Base-by-base conservation (phyloP, 768 basidiomycete species). In the Albatrellus ellisii region DNA sequence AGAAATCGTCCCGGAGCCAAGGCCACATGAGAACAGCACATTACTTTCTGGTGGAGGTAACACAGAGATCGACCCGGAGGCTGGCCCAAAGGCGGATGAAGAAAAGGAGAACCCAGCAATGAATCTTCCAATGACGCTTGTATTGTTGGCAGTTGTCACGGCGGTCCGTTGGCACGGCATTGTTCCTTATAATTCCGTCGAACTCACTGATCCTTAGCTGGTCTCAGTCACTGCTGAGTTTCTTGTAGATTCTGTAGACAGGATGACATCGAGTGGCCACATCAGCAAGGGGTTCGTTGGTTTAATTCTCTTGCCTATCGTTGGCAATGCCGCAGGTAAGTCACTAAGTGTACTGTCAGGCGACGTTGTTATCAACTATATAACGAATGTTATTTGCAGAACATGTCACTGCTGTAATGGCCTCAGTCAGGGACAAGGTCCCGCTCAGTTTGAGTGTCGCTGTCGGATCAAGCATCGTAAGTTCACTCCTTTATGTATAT, bases 361-460 rank as follows among this genome's bases (percentile, higher is more conserved):
- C 11, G 10, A 6, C 42, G 24, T 15, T 41, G 10, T 10, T 40
- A 43, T 48, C 38, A 48, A 26, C 18, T 27, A n/a, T n/a, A n/a
- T n/a, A n/a, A n/a, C n/a, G 46, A 37, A 6, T 34, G 20, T 25
- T 26, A 48, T 45, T 36, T 26, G 47, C 55, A 64, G 91, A 95
- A 55, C 90, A 92, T 55, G 80, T 79, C 28, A 95, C 89, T 2
- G 90, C 91, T 11, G 87, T 95, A 21, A 81, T 82, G 1, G 90
- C 91, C 6, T 86, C 90, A 0, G 81, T 88, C 45, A 92, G 92
- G 60, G 76, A 81, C 59, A 89, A 92, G 58, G 63, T 95, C 17
- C 85, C 85, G 34, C 70, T 95, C 5, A 86, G 84, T 54, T 66
- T 95, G 42, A 79, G 83, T 20, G 86, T 94, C 17, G 87, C 91